Percentiles rank a stretch among this genome's conserved stretches.
These are phyloP conservation scores for Colletotrichum lini DNA, from an alignment of 2,329 filamentous ascomycete genomes.

Conservation along the genomic window DNA sequence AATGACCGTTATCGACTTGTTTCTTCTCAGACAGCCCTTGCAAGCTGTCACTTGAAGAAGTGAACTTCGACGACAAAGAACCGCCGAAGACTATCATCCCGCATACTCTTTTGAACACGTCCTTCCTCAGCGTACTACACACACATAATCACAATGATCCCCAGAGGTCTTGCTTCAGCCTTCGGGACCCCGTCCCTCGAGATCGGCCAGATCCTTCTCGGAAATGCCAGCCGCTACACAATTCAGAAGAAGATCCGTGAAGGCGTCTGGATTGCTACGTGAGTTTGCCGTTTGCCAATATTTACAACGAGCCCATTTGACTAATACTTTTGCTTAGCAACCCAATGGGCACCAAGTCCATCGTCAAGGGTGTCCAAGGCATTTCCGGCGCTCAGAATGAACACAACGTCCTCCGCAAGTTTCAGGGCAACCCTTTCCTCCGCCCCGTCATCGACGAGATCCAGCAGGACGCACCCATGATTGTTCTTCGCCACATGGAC, in stretches of 20 bases:
- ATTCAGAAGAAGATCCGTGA: slow-evolving; percentile 43
- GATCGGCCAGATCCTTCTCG: slow-evolving; percentile 40
- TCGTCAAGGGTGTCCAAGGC: slow-evolving; percentile 39
- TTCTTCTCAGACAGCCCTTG: slow-evolving; percentile 38
- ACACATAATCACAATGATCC: slow-evolving; percentile 27
- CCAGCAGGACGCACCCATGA: slow-evolving; percentile 41
- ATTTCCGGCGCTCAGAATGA: slow-evolving; percentile 39
- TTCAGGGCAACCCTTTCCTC: slow-evolving; percentile 40
- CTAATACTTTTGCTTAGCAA: slow-evolving; percentile 12
- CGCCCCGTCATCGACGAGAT: slow-evolving; percentile 42
- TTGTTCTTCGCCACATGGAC: slow-evolving; percentile 40
- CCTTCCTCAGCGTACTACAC: background rate
- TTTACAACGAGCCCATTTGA: background rate
- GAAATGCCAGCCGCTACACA: slow-evolving; percentile 40
- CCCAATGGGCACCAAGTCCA: slow-evolving; percentile 39
- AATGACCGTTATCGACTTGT: slow-evolving; percentile 39
- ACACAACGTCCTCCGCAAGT: slow-evolving; percentile 40
- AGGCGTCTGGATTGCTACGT: slow-evolving; percentile 41
- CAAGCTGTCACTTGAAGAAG: slow-evolving; percentile 39
- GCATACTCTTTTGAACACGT: background rate
- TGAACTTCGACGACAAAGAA: slow-evolving; percentile 20
- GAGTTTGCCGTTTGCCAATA: background rate
- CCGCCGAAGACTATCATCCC: background rate
- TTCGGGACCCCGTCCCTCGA: slow-evolving; percentile 40
- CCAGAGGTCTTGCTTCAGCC: slow-evolving; percentile 36